Evolutionary conservation across 163 green algal species (phyloP), one percentile per base, ranked within the genome.

Genomic region (Scenedesmus sp.): DNA sequence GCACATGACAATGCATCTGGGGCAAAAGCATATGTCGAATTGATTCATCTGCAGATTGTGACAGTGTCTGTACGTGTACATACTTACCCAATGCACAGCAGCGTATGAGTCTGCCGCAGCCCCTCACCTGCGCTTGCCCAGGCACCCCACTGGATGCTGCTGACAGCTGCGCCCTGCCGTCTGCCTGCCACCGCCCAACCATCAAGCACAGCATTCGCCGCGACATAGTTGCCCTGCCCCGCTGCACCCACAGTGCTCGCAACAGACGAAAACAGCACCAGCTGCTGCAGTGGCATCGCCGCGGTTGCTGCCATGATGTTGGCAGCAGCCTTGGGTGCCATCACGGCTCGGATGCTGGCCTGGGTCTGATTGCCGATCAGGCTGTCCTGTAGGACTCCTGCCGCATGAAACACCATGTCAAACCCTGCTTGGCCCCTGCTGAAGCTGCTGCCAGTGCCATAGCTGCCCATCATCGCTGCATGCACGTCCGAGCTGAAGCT

Each of bases 181-280:
- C 56, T 46, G 44, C 78, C 46, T 40, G 49, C 12, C 15, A 43
- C 30, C 43, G 89, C 90, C 83, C 82, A 88, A 9, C 78, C 89
- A 89, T 99, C 97, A 37, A 99, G 92, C 4, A 92, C 93, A 16
- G 95, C 90, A 88, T 99, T 99, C 49, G 96, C 97, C 4, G 96
- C 92, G 33, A 95, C 96, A 91, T 99, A 99, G 93, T 97, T 99
- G 82, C 94, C 94, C 81, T 99, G 97, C 0, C 97, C 97, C n/a
- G 95, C 91, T 0, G 96, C 95, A 15, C 97, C 97, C 20, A 99
- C 90, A 43, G 97, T 89, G 30, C 95, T 91, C 1, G 97, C 96
- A n/a, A 99, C 94, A 16, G 95, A 98, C 15, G 96, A 98, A 89
- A 98, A 99, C 37, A 99, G 86, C 88, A 97, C 89, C 43, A 93